Base-by-base conservation (phyloP, 495 filamentous ascomycete genomes). In the Evernia prunastri region DNA sequence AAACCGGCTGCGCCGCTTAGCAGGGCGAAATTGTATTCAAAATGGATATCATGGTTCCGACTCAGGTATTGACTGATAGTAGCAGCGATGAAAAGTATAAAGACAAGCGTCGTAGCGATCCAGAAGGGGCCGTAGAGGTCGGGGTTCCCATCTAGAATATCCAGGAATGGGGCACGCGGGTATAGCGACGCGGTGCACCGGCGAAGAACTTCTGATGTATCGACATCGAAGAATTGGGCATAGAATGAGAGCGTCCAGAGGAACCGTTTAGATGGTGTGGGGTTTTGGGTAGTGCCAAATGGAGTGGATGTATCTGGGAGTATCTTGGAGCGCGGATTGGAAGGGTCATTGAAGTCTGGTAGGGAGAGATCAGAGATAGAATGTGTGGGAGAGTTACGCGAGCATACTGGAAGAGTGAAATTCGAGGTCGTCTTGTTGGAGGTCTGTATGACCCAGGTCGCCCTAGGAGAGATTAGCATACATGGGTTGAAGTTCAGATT, bases 371-470 rank as follows among this genome's bases (percentile, higher is more conserved):
- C 36, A 54, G 43, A 59, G 13, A 40, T 17, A 53, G 23, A 12
- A 51, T 29, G 33, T 23, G 15, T 1, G 65, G 39, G 51, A 37
- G 33, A 29, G 25, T 9, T 4, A 15, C 37, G 49, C n/a, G 58
- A 42, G 71, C 78, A 68, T 78, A 90, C 88, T 90, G 54, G 91
- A 96, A 69, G 89, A 86, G 82, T 98, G 94, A 79, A 98, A 98
- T 83, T 97, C 95, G 67, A 97, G 91, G 79, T 97, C 95, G 73
- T 96, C 92, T 80, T 97, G 90, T 81, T 97, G 90, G 17, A 97
- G 86, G 76, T 98, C 94, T 40, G 94, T 97, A 77, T 97, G 91
- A 70, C 94, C 94, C 65, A 98, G 87, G 79, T 98, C 94, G 75
- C 94, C 94, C 90, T 97, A 69, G 47, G 45, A 33, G 31, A 33